phyloP scores from a whole-genome alignment of 2,329 filamentous ascomycete species.

The Trichoderma koningii region DNA sequence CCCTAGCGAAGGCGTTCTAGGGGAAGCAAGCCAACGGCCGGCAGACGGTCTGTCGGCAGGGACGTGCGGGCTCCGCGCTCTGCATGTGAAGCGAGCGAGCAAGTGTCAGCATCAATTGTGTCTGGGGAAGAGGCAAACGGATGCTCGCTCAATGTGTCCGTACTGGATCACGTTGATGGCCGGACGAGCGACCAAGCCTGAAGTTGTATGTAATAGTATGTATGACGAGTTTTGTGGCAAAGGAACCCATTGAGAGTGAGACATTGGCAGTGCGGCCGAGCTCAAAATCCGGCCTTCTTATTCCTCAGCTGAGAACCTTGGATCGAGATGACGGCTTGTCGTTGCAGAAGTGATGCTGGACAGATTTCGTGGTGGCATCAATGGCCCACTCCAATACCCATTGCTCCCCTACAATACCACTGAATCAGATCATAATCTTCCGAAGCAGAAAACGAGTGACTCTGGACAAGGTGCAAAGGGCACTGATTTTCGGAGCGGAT shows the following conservation, averaged over 20 bases:
- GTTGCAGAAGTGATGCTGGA: not conserved
- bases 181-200: not conserved
- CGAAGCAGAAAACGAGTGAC: not conserved
- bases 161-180: not conserved
- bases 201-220: too few species aligned
- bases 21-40: not conserved
- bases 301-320: too few species aligned
- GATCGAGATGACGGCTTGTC: not conserved
- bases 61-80: not conserved
- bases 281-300: too few species aligned
- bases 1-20: not conserved
- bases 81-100: constrained; percentile 1
- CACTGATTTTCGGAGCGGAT: not conserved
- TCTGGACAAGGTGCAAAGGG: not conserved
- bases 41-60: not conserved
- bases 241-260: too few species aligned
- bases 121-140: constrained; percentile 1
- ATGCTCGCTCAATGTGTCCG: not conserved
- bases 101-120: constrained; percentile 12
- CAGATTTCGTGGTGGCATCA: not conserved
- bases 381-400: not conserved
- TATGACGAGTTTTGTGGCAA: not conserved
- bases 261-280: not conserved
- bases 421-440: constrained; percentile 17
- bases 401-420: not conserved